Evolutionary conservation across 768 basidiomycete genomes (phyloP), one percentile per base, ranked within the genome.

Genomic region (Glaciozyma martinii): DNA sequence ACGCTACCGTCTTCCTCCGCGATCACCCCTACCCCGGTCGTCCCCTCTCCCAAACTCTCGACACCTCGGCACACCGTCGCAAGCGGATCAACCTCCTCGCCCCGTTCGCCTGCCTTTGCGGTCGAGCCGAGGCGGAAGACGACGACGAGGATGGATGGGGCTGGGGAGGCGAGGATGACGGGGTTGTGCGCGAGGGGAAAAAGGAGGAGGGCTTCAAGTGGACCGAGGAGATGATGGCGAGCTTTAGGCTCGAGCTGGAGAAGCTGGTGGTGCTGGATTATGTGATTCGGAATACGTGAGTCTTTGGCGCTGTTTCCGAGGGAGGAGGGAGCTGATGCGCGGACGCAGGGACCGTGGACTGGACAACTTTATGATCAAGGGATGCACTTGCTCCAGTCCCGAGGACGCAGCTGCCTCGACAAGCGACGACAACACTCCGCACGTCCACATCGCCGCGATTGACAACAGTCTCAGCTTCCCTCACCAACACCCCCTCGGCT

Each of bases 401-500:
- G 25, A 40, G 37, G 37, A 40, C 12, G 37, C 37, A 6, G 12
- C 37, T 13, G 37, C 12, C 37, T 40, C 37, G 12, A 40, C 12
- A 32, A n/a, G 13, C 19, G 30, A 57, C 18, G 56, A 21, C 7
- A 18, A 43, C 37, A n/a, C 56, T 9, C 88, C 89, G 3, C 90
- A 92, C 74, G 84, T 92, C 50, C 90, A 91, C 73, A 88, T 92
- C 62, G 90, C 90, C 33, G 90, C 90, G 15, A 94, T 94, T 66
- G 91, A 93, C 74, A 93, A 93, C 76, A 91, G 89, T 0, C 82
- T 94, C 44, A 88, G 89, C 3, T 94, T 91, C 73, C 91, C 91
- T 30, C 89, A 92, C 69, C 86, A 90, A 72, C 90, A 93, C 71
- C 91, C 91, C 0, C 82, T 84, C 65, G 90, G 84, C 37, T 84